phyloP scores from a whole-genome alignment of 2,329 filamentous ascomycete species.

The Aspergillus phoenicis region DNA sequence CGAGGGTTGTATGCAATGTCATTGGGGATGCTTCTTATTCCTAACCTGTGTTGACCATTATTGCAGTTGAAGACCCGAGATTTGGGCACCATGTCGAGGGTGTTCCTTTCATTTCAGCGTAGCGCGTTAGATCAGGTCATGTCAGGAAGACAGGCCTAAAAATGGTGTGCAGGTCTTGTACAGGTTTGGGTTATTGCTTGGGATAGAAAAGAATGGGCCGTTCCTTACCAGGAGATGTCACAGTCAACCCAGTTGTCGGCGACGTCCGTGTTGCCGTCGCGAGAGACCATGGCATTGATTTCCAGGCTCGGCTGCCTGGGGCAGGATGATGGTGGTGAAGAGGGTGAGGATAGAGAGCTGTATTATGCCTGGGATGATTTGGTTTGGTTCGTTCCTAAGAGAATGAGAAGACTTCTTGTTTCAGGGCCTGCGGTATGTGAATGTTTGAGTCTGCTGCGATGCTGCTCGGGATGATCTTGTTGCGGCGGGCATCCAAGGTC shows the following conservation, averaged over 20 bases:
- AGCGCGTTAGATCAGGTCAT: no score
- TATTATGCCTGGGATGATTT: neutral
- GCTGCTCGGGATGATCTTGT: neutral
- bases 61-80: no score
- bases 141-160: no score
- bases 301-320: neutral
- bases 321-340: neutral
- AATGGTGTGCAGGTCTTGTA: no score
- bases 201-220: neutral
- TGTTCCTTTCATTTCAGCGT: no score
- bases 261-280: neutral
- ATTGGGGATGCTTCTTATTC: no score
- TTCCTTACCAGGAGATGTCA: neutral
- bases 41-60: no score
- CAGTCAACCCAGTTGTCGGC: neutral
- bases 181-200: neutral
- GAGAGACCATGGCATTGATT: neutral
- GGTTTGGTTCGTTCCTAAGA: no score
- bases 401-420: no score
- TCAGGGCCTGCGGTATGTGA: neutral
- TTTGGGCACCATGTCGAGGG: no score
- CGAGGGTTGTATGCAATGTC: no score
- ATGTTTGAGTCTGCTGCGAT: neutral
- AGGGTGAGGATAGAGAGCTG: neutral
- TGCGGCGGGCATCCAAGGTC: neutral